Evolutionary conservation across 2,329 filamentous ascomycete genomes (phyloP).

Genomic region (Fusarium vanettenii): DNA sequence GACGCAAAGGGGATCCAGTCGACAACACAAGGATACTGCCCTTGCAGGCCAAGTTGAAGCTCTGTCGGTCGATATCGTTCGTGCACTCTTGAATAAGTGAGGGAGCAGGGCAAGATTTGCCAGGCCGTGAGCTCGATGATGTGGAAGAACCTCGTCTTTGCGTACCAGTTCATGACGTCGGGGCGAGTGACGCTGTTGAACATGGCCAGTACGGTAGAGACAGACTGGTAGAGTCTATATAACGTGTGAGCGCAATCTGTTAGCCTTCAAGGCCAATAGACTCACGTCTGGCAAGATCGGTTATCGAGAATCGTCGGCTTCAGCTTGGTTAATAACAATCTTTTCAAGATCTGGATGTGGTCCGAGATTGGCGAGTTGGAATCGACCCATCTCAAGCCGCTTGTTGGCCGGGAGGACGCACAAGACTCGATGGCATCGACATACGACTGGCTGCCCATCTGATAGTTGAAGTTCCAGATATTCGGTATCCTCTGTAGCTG

Average conservation of each 20-base stretch:
- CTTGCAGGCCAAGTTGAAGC: no score
- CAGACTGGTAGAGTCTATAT: not conserved
- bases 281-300: not conserved
- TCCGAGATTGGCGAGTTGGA: not conserved
- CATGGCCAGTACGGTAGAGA: constrained; percentile 17
- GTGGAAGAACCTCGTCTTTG: constrained; percentile 52
- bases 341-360: not conserved
- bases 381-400: not conserved
- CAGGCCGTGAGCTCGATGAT: constrained; percentile 50
- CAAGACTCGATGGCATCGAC: not conserved
- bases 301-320: not conserved
- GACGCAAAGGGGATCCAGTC: no score
- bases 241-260: not conserved
- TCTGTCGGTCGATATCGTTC: no score
- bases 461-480: not conserved
- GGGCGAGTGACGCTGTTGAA: constrained; percentile 51
- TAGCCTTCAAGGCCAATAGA: not conserved
- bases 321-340: not conserved
- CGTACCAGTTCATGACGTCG: constrained; percentile 53
- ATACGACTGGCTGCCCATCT: not conserved
- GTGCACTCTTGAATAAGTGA: no score
- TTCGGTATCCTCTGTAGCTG: not conserved
- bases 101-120: constrained; percentile 45
- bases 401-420: not conserved
- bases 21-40: no score